Base-by-base conservation (phyloP, 805 yeast species). In the Yarrowia divulgata region DNA sequence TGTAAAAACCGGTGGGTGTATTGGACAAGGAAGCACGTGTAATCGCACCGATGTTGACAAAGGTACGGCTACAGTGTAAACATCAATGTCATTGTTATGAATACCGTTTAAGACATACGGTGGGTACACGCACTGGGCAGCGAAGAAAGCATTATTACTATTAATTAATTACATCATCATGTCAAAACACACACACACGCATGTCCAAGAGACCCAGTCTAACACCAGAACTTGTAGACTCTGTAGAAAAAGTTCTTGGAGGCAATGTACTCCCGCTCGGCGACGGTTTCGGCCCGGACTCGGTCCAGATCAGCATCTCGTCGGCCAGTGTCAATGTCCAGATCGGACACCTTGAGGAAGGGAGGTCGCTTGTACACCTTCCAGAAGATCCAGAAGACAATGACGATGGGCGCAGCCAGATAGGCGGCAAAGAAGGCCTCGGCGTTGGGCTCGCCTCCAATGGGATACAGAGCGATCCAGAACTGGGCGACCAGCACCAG, bases 391-490 rank as follows among this genome's bases (percentile, higher is more conserved):
- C 84, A 88, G 78, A 86, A 84, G 1, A 78, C 84, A 45, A 90
- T 68, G 49, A 89, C 81, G 58, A 90, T 84, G 19, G 91, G 90
- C 70, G 83, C 82, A 13, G 91, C 86, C 73, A 91, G 80, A 78
- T 88, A 90, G 34, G 85, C 80, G 75, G 84, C 80, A 82, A 91
- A 91, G 83, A 91, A 91, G 66, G 54, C 70, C 34, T 71, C 63
- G n/a, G 80, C 79, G 70, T 73, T 70, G 34, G 81, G 79, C 19
- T 71, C 45, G 18, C 80, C 85, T 7, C 87, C 86, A 57, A 87
- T 74, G 69, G 95, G 95, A 81, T 81, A 89, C 49, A 88, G 77
- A 13, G 93, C 91, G 69, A 87, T 82, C 90, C 91, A 90, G 81
- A 90, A 88, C 79, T 90, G 91, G 18, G 90, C 88, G 69, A 84